Percentiles rank a stretch among this genome's conserved stretches.
Conservation (phyloP, 306 rosid genomes). For the Castanea crenata region DNA sequence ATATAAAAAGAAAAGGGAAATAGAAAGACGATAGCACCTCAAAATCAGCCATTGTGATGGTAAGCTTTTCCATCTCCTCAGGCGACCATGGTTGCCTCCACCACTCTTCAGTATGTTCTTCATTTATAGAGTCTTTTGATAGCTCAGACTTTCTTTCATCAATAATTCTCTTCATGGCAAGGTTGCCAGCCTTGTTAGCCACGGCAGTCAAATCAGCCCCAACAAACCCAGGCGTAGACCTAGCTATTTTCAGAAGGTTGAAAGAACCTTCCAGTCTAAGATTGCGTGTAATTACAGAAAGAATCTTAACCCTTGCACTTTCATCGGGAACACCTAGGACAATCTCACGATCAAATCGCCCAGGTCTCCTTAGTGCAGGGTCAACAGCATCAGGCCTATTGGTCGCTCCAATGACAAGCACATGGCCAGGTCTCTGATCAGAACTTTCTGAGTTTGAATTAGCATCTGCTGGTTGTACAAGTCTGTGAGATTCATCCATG, state of each 20-base stretch:
- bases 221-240: conserved; percentile 83
- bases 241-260: conserved; percentile 73
- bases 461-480: conserved; percentile 25
- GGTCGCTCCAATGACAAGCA: conserved; percentile 94
- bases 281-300: conserved; percentile 53
- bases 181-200: conserved; percentile 73
- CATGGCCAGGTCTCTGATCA: conserved; percentile 49
- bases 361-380: conserved; percentile 81
- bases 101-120: conserved; percentile 47
- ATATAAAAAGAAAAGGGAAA: neutral
- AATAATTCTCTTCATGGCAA: conserved; percentile 73
- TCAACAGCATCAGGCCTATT: conserved; percentile 93
- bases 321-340: conserved; percentile 66
- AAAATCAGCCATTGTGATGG: conserved; percentile 80
- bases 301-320: conserved; percentile 49
- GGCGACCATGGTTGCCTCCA: conserved; percentile 63
- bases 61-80: conserved; percentile 70
- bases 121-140: conserved; percentile 32
- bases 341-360: conserved; percentile 81
- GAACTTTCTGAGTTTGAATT: conserved; percentile 35
- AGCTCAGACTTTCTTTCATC: conserved; percentile 47
- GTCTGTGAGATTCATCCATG: conserved; percentile 66
- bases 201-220: conserved; percentile 87
- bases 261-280: conserved; percentile 71
- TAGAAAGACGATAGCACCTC: conserved; percentile 48